Evolutionary conservation across 345 rosid genomes (phyloP).

Genomic region (Rhodamnia rubescens): DNA sequence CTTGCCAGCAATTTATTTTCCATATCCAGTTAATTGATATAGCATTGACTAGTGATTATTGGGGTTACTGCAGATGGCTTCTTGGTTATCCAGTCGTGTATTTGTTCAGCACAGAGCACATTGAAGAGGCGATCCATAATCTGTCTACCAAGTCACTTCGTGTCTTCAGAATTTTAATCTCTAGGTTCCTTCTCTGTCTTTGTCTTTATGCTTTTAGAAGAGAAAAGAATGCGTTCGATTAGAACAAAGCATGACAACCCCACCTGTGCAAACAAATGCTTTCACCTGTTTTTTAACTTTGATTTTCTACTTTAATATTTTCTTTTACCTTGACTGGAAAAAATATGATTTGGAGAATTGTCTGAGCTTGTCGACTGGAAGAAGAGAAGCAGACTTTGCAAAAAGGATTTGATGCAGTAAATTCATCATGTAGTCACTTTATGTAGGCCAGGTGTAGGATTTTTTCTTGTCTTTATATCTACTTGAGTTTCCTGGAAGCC

Average conservation of each 20-base stretch:
- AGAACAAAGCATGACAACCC: not conserved
- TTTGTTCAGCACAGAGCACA: conserved; percentile 71
- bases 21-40: not conserved
- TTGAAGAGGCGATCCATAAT: conserved; percentile 69
- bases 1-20: not conserved
- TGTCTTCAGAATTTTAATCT: conserved; percentile 49
- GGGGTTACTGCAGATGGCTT: conserved; percentile 58
- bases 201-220: not conserved
- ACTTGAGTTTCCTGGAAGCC: not conserved
- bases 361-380: not conserved
- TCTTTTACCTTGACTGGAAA: not conserved
- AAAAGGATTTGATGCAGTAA: not conserved
- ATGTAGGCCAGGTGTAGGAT: not conserved
- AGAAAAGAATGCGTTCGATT: not conserved
- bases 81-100: conserved; percentile 89
- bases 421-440: not conserved
- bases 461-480: not conserved
- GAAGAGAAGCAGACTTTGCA: not conserved
- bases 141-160: conserved; percentile 79
- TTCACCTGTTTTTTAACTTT: not conserved
- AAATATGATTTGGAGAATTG: not conserved
- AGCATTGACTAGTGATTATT: not conserved
- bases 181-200: conserved; percentile 33
- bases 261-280: not conserved
- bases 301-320: not conserved